Base-by-base conservation (phyloP, 73 alveolate species). In the Tetrahymena borealis region DNA sequence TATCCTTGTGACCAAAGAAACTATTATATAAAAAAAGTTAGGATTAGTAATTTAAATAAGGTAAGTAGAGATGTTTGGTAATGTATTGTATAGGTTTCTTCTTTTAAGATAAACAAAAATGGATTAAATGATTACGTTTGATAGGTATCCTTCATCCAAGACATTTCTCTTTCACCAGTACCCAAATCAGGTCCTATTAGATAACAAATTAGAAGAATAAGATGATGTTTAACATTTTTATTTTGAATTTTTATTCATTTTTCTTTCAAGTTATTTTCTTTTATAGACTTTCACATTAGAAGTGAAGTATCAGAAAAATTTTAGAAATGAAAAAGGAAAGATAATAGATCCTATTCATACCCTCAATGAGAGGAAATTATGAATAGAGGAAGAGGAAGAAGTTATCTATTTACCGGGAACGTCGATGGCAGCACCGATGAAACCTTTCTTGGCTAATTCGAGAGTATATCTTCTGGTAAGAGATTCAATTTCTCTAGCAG, bases 121-220 rank as follows among this genome's bases (percentile, higher is more conserved):
- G 3, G 85, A 60, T 24, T 24, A 15, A 60, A 28, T 20, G 28
- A n/a, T 28, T 40, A 60, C 85, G 85, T 60, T 60, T 60, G 90
- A 95, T 96, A 96, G 90, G 97, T 96, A 78, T 96, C 99, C 95
- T 95, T 96, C 96, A 97, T 96, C 98, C 98, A 97, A 79, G 98
- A 91, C 98, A 97, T 97, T 40, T 94, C 98, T 90, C 95, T 94
- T 94, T 94, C 98, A 90, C 97, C 96, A 77, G 98, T 96, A 33
- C 99, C 99, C 94, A 96, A 97, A 91, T 97, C 99, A 77, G 99
- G 98, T 91, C 99, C 99, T 79, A 60, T 60, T 60, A 0, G 9
- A 60, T 60, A 35, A 60, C 28, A 60, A 60, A 60, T 60, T 60
- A 24, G 31, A 18, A 20, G 28, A 35, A 60, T 60, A 24, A 60